These are phyloP conservation scores for Poa pratensis DNA, from an alignment of 176 grass and related monocot genomes.

Conservation along the genomic window DNA sequence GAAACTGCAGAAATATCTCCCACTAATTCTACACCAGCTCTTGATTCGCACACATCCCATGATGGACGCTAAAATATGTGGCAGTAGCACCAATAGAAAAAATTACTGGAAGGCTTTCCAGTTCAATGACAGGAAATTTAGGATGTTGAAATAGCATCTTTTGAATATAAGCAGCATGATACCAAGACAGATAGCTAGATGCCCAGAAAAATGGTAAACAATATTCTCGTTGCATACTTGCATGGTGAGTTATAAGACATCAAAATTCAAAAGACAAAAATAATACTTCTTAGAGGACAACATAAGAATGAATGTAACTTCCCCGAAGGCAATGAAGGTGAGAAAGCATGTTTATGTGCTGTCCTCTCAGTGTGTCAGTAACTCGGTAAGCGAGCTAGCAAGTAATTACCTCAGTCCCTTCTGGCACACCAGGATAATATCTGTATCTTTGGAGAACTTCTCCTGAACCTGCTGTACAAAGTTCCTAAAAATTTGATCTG, in stretches of 20 bases:
- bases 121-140: not conserved
- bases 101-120: not conserved
- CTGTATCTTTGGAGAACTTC: constrained; percentile 91
- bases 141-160: constrained; percentile 22
- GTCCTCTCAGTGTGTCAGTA: not conserved
- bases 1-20: not conserved
- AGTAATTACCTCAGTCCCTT: constrained; percentile 83
- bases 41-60: not conserved
- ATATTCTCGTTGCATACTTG: not conserved
- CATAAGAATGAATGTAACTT: constrained; percentile 24
- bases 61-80: not conserved
- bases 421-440: constrained; percentile 88
- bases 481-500: constrained; percentile 56
- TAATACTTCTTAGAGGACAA: not conserved
- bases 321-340: not conserved
- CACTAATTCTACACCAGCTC: constrained; percentile 9
- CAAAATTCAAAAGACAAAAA: not conserved
- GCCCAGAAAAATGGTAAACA: constrained; percentile 2
- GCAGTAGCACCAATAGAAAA: not conserved
- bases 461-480: constrained; percentile 80
- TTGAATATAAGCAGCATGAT: not conserved
- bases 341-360: constrained; percentile 14
- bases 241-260: constrained; percentile 16
- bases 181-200: not conserved
- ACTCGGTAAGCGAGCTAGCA: constrained; percentile 19